Base-by-base conservation (phyloP, 352 stramenopile genomes). In the Phytopythium sindhum region DNA sequence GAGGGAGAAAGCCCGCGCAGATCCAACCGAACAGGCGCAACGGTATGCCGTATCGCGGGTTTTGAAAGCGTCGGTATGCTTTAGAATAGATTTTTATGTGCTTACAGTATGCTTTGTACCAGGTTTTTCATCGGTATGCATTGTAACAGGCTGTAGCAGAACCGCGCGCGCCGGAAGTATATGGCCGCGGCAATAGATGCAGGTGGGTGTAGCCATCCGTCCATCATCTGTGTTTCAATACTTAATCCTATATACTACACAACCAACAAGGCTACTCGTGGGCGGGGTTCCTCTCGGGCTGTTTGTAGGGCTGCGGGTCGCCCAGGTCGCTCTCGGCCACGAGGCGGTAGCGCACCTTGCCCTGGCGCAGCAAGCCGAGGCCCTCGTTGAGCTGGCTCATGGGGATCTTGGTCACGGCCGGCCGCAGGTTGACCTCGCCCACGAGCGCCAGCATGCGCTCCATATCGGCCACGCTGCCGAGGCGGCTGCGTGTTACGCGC, bases 361-460 rank as follows among this genome's bases (percentile, higher is more conserved):
- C 67, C 8, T 72, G 53, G 31, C 65, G 68, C 9, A 82, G 69
- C 62, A 71, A 65, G 17, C 63, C 45, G 8, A 82, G 62, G 24
- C 68, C 74, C 29, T 78, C 63, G 63, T 82, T 78, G 21, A 65
- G 70, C 29, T 78, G 15, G 2, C 28, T 52, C 72, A 81, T 80
- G 12, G 76, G 65, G 47, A 82, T 41, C 35, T 74, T 77, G 44
- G 75, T 65, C 24, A 83, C 65, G 24, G 75, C 65, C 21, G 77
- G 62, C 12, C 68, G 60, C 42, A 93, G 81, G n/a, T 88, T 74
- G 28, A 88, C 71, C 29, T 78, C 64, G 5, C 66, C 70, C 24
- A 85, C 93, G 26, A 97, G 78, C 31, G 91, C 67, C 7, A 97
- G 64, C 81, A 96, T 91, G 24, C 92, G 75, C 61, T 93, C 72